phyloP scores from a whole-genome alignment of 2,329 filamentous ascomycete species.

The Talaromyces atroroseus region DNA sequence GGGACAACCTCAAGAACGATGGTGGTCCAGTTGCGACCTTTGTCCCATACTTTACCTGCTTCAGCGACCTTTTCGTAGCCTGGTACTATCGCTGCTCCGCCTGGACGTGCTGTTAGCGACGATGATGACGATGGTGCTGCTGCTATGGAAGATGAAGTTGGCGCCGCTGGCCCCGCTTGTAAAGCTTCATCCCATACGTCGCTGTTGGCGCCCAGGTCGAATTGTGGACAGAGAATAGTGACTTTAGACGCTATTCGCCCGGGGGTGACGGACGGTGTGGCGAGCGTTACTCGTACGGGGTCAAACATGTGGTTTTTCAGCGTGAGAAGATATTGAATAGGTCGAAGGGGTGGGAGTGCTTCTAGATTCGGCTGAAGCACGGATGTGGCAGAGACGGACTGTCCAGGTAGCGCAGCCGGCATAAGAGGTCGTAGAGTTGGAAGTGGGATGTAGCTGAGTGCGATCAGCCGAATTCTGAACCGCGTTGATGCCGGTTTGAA shows the following conservation, averaged over 20 bases:
- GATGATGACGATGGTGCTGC: conserved; percentile 6
- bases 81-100: conserved; percentile 18
- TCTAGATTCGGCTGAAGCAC: conserved; percentile 38
- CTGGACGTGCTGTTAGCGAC: conserved; percentile 22
- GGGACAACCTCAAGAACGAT: conserved; percentile 88
- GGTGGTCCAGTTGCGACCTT: conserved; percentile 88
- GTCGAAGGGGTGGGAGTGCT: conserved; percentile 44
- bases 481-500: conserved; percentile 81
- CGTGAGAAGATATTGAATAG: conserved; percentile 77
- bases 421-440: conserved; percentile 61
- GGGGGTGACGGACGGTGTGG: conserved; percentile 73
- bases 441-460: conserved; percentile 79
- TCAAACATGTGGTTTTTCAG: conserved; percentile 95
- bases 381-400: conserved; percentile 23
- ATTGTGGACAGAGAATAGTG: conserved; percentile 89
- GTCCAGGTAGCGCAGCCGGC: conserved; percentile 32
- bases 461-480: conserved; percentile 88
- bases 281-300: conserved; percentile 76
- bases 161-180: conserved; percentile 42
- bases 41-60: conserved; percentile 93
- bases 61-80: conserved; percentile 57
- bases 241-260: conserved; percentile 72
- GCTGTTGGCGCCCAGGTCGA: conserved; percentile 91
- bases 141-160: conserved; percentile 33
- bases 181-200: conserved; percentile 90